These are phyloP conservation scores for Beauveria bassiana DNA, from an alignment of 2,329 filamentous ascomycete genomes.

Conservation along the genomic window DNA sequence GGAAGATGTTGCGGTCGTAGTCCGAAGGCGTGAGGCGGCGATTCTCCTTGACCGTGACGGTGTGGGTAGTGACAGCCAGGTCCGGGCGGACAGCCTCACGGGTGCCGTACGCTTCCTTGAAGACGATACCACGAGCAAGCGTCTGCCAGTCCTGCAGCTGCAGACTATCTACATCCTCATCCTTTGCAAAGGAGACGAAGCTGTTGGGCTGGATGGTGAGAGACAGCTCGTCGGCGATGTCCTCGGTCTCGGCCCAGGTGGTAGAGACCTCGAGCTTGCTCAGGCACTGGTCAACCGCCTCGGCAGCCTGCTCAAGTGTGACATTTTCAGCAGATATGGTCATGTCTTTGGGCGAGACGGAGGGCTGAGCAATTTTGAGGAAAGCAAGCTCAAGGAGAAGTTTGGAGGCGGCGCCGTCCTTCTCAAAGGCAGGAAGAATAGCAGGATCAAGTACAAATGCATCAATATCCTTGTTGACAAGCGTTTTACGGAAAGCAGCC, in stretches of 20 bases:
- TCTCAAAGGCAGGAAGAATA: conserved; percentile 58
- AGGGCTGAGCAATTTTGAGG: conserved; percentile 65
- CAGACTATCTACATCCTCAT: conserved; percentile 59
- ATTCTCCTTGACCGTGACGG: conserved; percentile 90
- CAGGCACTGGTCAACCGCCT: conserved; percentile 62
- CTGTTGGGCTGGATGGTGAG: conserved; percentile 66
- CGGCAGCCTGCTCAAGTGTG: conserved; percentile 48
- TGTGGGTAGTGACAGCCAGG: conserved; percentile 73
- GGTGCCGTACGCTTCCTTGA: conserved; percentile 90
- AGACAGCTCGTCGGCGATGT: conserved; percentile 45
- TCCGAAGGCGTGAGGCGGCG: conserved; percentile 78
- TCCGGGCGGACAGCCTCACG: conserved; percentile 72
- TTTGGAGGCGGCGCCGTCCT: conserved; percentile 55
- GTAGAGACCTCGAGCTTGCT: conserved; percentile 68
- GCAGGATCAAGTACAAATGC: conserved; percentile 71
- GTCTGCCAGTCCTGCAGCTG: conserved; percentile 69
- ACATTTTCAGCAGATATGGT: conserved; percentile 45
- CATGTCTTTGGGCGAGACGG: conserved; percentile 61
- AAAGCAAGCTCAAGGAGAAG: conserved; percentile 76
- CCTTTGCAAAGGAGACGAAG: conserved; percentile 73
- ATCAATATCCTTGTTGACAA: conserved; percentile 62
- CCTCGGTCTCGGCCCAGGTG: conserved; percentile 64
- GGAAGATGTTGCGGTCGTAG: conserved; percentile 99
- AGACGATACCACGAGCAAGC: conserved; percentile 78
- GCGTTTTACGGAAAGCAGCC: conserved; percentile 57